Evolutionary conservation across 2,329 filamentous ascomycete genomes (phyloP), one percentile per base, ranked within the genome.

Genomic region (Aaosphaeria arxii): DNA sequence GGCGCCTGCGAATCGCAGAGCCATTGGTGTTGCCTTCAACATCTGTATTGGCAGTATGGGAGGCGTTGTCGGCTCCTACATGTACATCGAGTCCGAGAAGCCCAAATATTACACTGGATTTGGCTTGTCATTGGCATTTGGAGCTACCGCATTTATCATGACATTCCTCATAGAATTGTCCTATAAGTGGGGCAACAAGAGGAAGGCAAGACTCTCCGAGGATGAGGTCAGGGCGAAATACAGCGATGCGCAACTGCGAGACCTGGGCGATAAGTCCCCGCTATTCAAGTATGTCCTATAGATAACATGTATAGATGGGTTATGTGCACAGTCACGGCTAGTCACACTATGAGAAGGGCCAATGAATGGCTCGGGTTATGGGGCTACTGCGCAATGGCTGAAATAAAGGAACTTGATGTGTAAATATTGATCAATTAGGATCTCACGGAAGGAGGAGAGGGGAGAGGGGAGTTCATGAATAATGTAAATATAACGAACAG

Each of bases 231-330:
- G 39, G 24, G 44, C 36, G 2, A 46, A 41, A 33, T 46, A 46
- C 28, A 46, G 38, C 3, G 44, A 46, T 6, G 44, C 30, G 38
- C 38, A 46, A 30, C 30, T 46, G 17, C 13, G n/a, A 24, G 39
- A 46, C 13, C 41, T 46, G 44, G 44, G 44, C 6, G 44, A 46
- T 13, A 41, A 35, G 30, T 31, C 24, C 2, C 44, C 44, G n/a
- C 42, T 46, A 39, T 46, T 46, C 44, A 41, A 35, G 24, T 42
- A 46, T 42, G 44, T 45, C 6, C 28, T 45, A 30, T 45, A 44
- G 17, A 40, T 3, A 24, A 24, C 17, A 24, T 24, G 17, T 24
- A 24, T 24, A 24, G 17, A 24, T 3, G 17, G 17, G 3, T 3
- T 24, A 24, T 3, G 3, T 24, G 17, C 17, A 24, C 17, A 24